These are phyloP conservation scores for Sphaerobolus stellatus DNA, from an alignment of 1,284 basidiomycete species.

Conservation along the genomic window DNA sequence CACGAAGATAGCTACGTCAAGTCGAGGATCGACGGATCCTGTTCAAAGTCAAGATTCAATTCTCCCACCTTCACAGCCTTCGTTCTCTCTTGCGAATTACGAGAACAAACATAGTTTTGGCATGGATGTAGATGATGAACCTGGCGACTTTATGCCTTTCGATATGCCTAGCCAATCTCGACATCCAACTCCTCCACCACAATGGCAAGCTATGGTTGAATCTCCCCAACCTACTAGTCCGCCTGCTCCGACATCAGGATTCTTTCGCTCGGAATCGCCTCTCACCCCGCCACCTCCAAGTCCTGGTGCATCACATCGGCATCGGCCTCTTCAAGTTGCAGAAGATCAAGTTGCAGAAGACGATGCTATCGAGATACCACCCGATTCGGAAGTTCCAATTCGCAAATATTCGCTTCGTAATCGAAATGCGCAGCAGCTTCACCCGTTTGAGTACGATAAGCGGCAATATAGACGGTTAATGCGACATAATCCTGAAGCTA, in stretches of 20 bases:
- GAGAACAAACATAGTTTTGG: not conserved
- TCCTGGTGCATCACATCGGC: not conserved
- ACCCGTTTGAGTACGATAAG: constrained; percentile 55
- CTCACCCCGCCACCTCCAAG: constrained; percentile 6
- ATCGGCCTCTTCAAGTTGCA: not conserved
- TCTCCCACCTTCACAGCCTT: not conserved
- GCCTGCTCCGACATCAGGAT: constrained; percentile 12
- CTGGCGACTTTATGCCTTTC: not conserved
- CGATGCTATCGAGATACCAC: constrained; percentile 15
- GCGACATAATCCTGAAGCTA: constrained; percentile 53
- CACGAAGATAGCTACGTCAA: too few relatives aligned
- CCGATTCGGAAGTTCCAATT: constrained; percentile 18
- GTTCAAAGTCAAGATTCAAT: too few relatives aligned
- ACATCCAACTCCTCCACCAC: not conserved
- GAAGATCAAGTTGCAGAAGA: not conserved
- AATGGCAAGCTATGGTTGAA: not conserved
- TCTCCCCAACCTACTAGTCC: constrained; percentile 1
- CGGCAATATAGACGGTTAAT: constrained; percentile 47
- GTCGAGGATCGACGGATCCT: too few relatives aligned
- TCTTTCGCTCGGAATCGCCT: constrained; percentile 1
- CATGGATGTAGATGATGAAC: not conserved
- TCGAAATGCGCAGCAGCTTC: constrained; percentile 50
- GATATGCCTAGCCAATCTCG: constrained; percentile 11
- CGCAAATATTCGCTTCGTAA: constrained; percentile 50
- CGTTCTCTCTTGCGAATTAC: not conserved